A percentile compares a stretch with the other conserved stretches of the same genome.
These are phyloP conservation scores for Neospora caninum DNA, from an alignment of 169 alveolate species.

Conservation along the genomic window DNA sequence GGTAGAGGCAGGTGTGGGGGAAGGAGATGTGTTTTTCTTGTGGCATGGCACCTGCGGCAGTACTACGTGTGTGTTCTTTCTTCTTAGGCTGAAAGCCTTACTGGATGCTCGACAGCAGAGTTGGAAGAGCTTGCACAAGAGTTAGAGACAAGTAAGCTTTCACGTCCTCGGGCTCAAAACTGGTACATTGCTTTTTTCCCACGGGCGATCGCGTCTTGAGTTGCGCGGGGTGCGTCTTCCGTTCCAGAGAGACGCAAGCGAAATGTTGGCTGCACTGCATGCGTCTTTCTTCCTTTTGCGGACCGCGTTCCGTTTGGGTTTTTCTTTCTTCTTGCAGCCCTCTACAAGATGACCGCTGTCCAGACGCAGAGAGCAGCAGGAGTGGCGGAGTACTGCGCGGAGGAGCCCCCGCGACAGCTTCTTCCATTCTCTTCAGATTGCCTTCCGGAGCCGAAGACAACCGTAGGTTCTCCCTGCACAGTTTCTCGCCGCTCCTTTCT, in stretches of 20 bases:
- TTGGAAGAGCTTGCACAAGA: constrained; percentile 68
- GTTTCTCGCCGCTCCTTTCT: too few species aligned
- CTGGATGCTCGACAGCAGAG: constrained; percentile 64
- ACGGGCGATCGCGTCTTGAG: too few species aligned
- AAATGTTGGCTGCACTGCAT: neutral
- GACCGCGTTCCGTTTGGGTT: neutral
- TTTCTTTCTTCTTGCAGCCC: constrained; percentile 43
- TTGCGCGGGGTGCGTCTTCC: too few species aligned
- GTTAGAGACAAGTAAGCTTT: constrained; percentile 58
- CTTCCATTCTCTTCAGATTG: constrained; percentile 68
- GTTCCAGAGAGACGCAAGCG: neutral
- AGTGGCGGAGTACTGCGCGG: constrained; percentile 20
- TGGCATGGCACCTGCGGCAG: neutral
- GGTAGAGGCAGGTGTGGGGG: too few species aligned
- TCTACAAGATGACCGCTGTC: constrained; percentile 62
- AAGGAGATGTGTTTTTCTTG: too few species aligned
- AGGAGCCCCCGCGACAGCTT: constrained; percentile 62
- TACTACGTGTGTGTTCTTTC: neutral
- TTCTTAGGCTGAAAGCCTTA: constrained; percentile 57
- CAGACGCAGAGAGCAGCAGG: constrained; percentile 67
- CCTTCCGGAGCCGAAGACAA: constrained; percentile 67
- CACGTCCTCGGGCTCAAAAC: neutral
- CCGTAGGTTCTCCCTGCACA: constrained; percentile 38
- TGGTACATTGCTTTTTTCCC: too few species aligned
- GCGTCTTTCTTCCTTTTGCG: neutral